phyloP scores from a whole-genome alignment of 352 stramenopile species.

The Pythium utonaiense region DNA sequence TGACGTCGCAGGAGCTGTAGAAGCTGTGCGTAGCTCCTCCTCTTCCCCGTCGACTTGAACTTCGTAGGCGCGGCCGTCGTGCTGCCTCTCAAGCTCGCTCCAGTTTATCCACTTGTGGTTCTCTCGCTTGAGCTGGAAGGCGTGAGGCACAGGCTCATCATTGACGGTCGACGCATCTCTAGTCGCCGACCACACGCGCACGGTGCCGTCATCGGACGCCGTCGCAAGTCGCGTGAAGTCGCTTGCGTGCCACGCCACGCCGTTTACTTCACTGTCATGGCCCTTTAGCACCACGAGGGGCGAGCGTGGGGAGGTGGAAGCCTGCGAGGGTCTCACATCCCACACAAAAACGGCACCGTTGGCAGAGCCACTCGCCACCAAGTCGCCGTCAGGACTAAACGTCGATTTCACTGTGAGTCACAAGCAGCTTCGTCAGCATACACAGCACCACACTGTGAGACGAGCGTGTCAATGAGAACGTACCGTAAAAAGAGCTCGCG shows the following conservation, averaged over 20 bases:
- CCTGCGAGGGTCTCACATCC: conserved; percentile 22
- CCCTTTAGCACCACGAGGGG: conserved; percentile 53
- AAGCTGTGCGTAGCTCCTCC: background rate
- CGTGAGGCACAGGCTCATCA: too few relatives aligned
- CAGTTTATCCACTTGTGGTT: background rate
- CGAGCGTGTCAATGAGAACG: too few relatives aligned
- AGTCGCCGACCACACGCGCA: conserved; percentile 19
- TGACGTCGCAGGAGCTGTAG: background rate
- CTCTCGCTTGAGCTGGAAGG: background rate
- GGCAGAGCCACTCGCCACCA: conserved; percentile 48
- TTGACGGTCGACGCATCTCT: too few relatives aligned
- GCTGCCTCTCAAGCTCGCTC: background rate
- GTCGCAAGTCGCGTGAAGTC: conserved; percentile 54
- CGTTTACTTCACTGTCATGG: conserved; percentile 63
- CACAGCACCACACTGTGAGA: too few relatives aligned
- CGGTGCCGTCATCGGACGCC: conserved; percentile 63
- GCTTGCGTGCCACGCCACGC: conserved; percentile 47
- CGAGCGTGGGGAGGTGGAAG: background rate
- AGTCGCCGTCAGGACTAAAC: conserved; percentile 62
- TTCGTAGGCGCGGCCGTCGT: background rate
- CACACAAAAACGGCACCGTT: conserved; percentile 62
- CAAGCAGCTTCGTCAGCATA: too few relatives aligned
- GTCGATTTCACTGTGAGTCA: conserved; percentile 32
- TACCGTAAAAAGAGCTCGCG: conserved; percentile 65
- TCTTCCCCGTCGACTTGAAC: background rate